Percentiles rank a stretch among this genome's conserved stretches.
Evolutionary conservation across 2,329 filamentous ascomycete species (phyloP).

Genomic region (Diaporthe longicolla): DNA sequence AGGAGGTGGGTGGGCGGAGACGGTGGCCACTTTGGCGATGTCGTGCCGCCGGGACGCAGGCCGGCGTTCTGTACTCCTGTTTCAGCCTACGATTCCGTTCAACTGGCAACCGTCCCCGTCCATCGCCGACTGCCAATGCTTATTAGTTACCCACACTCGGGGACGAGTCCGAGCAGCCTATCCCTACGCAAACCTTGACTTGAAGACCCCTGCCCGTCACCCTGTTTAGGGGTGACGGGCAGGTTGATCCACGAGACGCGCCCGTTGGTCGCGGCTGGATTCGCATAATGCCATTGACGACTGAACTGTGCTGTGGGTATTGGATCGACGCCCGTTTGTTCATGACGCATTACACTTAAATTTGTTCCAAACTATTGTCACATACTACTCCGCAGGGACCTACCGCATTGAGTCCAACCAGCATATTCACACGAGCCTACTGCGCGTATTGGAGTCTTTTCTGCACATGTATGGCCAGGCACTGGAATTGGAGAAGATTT

Average conservation of each 20-base stretch:
- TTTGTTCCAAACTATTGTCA: background rate
- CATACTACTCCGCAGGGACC: background rate
- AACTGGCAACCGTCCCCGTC: background rate
- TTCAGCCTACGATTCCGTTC: conserved; percentile 15
- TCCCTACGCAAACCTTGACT: conserved; percentile 3
- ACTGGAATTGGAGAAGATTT: background rate
- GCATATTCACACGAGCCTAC: background rate
- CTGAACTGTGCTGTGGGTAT: background rate
- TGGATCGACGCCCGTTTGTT: background rate
- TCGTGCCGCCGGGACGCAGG: conserved; percentile 15
- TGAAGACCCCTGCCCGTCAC: background rate
- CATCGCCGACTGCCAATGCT: background rate
- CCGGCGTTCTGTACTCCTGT: conserved; percentile 16
- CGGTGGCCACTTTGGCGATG: background rate
- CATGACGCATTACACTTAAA: background rate
- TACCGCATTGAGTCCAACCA: background rate
- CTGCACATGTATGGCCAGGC: too few relatives aligned
- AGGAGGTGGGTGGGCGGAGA: background rate
- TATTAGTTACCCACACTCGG: conserved; percentile 15
- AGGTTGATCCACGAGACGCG: background rate
- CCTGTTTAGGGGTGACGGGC: background rate
- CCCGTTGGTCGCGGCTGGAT: background rate
- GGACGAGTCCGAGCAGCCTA: conserved; percentile 6
- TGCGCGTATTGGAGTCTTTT: background rate
- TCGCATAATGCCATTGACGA: background rate